Conservation (phyloP, 768 basidiomycete genomes). For the Tricholoma saponaceum region DNA sequence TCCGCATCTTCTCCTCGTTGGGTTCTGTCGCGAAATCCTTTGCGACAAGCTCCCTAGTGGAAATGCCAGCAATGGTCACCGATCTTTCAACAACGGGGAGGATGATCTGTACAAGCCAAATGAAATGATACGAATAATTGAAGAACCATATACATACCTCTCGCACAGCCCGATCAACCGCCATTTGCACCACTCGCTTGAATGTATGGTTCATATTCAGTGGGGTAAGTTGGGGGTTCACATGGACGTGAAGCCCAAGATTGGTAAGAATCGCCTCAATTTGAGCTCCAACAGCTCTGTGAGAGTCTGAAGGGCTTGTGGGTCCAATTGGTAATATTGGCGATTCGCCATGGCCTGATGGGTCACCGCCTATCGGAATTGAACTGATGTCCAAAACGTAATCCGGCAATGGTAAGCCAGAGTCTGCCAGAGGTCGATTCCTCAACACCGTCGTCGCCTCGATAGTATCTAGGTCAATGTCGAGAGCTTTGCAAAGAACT, state of each 20-base stretch:
- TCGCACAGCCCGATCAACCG: conserved; percentile 90
- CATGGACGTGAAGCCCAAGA: conserved; percentile 67
- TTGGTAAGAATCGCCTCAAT: conserved; percentile 76
- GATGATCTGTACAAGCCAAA: conserved; percentile 61
- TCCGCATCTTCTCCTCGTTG: conserved; percentile 86
- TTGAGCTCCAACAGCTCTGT: conserved; percentile 68
- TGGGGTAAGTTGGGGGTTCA: conserved; percentile 73
- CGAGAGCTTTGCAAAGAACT: conserved; percentile 88
- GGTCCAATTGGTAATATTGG: conserved; percentile 62
- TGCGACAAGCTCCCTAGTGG: conserved; percentile 88
- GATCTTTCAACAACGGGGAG: conserved; percentile 96
- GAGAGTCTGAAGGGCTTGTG: conserved; percentile 56
- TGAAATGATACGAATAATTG: conserved; percentile 3
- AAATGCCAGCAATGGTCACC: conserved; percentile 97
- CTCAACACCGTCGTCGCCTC: conserved; percentile 83
- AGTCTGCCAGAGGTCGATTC: conserved; percentile 62
- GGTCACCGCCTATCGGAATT: conserved; percentile 71
- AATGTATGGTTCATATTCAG: conserved; percentile 76
- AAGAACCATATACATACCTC: conserved; percentile 51
- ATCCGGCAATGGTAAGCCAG: conserved; percentile 67
- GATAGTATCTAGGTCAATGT: conserved; percentile 80
- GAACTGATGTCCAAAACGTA: conserved; percentile 80
- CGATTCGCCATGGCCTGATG: conserved; percentile 50
- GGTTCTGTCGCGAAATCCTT: conserved; percentile 96
- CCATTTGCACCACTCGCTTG: conserved; percentile 86